Conservation (phyloP, 495 filamentous ascomycete species). For the Hypoxylon fuscum region DNA sequence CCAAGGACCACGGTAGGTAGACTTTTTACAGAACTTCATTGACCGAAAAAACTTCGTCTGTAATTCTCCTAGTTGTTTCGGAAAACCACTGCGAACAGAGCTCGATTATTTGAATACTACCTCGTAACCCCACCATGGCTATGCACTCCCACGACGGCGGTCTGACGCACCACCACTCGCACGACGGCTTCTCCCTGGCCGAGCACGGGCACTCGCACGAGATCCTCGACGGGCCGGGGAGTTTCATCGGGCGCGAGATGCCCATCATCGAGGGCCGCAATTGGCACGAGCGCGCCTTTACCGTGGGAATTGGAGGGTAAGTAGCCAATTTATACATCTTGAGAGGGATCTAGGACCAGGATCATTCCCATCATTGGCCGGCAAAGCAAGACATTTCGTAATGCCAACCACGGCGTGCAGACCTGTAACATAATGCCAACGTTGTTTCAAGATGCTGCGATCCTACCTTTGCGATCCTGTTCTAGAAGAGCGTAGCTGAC, state of each 20-base stretch:
- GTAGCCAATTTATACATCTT: conserved; percentile 41
- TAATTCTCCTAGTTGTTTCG: background rate
- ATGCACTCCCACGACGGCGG: conserved; percentile 67
- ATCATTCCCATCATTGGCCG: too few species aligned
- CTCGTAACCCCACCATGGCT: conserved; percentile 21
- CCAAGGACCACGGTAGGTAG: too few species aligned
- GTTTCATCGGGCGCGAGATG: conserved; percentile 90
- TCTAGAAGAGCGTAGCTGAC: background rate
- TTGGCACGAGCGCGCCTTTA: conserved; percentile 93
- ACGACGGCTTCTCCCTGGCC: conserved; percentile 68
- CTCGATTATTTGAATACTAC: background rate
- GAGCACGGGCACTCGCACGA: conserved; percentile 97
- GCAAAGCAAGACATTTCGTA: too few species aligned
- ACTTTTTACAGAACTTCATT: too few species aligned
- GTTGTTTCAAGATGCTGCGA: too few species aligned
- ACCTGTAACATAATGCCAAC: background rate
- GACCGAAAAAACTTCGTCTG: too few species aligned
- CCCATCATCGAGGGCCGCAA: conserved; percentile 86
- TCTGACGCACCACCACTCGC: conserved; percentile 64
- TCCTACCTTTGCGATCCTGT: background rate
- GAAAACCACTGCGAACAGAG: too few species aligned
- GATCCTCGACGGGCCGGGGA: conserved; percentile 93
- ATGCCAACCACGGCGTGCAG: background rate
- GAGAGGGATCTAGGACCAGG: too few species aligned
- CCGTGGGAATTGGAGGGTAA: conserved; percentile 95